Evolutionary conservation across 306 rosid genomes (phyloP).

Genomic region (Fragaria nilgerrensis): DNA sequence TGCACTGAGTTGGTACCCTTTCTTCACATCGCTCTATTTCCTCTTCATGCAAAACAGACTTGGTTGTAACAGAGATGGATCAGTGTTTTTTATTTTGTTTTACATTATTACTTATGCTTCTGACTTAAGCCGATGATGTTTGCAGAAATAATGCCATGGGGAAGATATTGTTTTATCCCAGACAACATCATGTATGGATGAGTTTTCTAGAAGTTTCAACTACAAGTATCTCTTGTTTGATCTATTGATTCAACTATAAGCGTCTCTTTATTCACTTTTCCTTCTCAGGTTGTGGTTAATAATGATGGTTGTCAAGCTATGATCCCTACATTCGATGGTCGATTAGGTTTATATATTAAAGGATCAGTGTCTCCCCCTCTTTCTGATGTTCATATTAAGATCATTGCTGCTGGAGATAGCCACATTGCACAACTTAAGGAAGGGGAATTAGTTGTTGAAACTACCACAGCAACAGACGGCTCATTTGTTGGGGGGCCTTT

Average conservation of each 20-base stretch:
- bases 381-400: conserved; percentile 68
- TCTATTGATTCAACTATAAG: neutral
- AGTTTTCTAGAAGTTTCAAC: neutral
- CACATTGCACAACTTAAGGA: conserved; percentile 52
- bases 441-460: conserved; percentile 78
- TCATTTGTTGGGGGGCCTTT: conserved; percentile 81
- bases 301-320: conserved; percentile 81
- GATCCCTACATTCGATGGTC: conserved; percentile 68
- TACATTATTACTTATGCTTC: conserved; percentile 2
- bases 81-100: conserved; percentile 19
- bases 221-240: conserved; percentile 3
- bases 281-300: conserved; percentile 56
- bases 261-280: neutral
- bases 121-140: conserved; percentile 31
- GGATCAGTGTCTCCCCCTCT: conserved; percentile 90
- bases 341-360: conserved; percentile 70
- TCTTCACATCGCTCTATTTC: neutral
- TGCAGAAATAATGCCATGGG: conserved; percentile 63
- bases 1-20: neutral
- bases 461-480: conserved; percentile 72
- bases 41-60: neutral
- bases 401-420: conserved; percentile 79
- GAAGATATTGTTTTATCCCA: conserved; percentile 81
- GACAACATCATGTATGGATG: conserved; percentile 65
- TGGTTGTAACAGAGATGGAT: conserved; percentile 15